Evolutionary conservation across 768 basidiomycete genomes (phyloP), one percentile per base, ranked within the genome.

Genomic region (Lentinula sp.): DNA sequence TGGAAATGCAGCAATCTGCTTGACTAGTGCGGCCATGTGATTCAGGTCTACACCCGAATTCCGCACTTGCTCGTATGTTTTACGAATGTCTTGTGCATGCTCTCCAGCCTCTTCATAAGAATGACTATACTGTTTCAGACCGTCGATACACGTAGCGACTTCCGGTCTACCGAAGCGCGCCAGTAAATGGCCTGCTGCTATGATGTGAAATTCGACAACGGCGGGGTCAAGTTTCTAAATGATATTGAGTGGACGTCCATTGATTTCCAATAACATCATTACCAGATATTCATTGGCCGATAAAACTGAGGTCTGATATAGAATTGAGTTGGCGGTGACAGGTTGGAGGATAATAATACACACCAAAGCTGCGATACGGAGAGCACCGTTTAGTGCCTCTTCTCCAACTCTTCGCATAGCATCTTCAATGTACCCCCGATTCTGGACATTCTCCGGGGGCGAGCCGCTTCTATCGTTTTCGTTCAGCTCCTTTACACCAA

Each of bases 271-370:
- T 6, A 46, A 9, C 70, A 28, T 72, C 80, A 62, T 28, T 69
- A 90, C 88, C 74, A 98, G 75, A 72, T 98, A 98, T 32, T 90
- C 91, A 70, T 95, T 94, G 18, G 87, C 82, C 18, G 88, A 88
- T 67, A 98, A 74, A 10, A 98, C 92, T 46, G 87, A 87, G 52
- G 88, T 87, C 89, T 90, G 51, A 63, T 37, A 63, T 42, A 23
- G 57, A 4, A 41, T 10, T 49, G 36, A 46, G 51, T 18, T 13
- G 9, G n/a, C 1, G 32, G 45, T 61, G 49, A 42, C 61, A 37
- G 23, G 50, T 58, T 28, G 15, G 28, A 57, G 15, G 23, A 57
- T 57, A 36, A 60, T 36, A 50, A 54, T 35, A 45, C 86, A 67
- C 62, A 90, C 90, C 70, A 97, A 74, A n/a, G 93, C 93, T 9